Evolutionary conservation across 768 basidiomycete genomes (phyloP).

Genomic region (Boletus subparvulus): DNA sequence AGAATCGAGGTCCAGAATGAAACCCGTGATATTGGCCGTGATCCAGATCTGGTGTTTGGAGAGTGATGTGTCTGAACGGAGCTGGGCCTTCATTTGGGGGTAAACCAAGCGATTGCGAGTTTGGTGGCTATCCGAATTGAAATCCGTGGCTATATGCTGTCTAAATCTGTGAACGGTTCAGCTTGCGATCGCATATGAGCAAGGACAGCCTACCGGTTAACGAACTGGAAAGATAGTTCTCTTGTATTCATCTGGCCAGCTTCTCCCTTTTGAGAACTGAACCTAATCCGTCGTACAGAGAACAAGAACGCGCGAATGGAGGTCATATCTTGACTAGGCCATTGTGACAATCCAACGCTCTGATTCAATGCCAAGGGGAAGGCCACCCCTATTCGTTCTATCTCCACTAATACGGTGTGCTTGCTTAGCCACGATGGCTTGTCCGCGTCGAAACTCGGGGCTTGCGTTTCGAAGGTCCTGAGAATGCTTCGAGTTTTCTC

Average conservation of each 20-base stretch:
- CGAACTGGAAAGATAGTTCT: conserved; percentile 82
- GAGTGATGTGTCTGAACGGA: conserved; percentile 54
- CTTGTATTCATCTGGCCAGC: conserved; percentile 74
- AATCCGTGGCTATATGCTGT: conserved; percentile 69
- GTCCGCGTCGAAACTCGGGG: conserved; percentile 24
- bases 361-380: conserved; percentile 76
- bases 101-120: conserved; percentile 74
- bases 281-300: conserved; percentile 73
- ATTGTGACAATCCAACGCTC: conserved; percentile 49
- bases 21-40: conserved; percentile 74
- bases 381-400: conserved; percentile 80
- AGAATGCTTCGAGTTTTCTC: conserved; percentile 75
- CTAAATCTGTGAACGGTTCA: conserved; percentile 59
- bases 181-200: background rate
- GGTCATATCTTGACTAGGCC: conserved; percentile 38
- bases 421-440: conserved; percentile 54
- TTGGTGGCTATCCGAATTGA: conserved; percentile 63
- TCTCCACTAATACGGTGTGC: conserved; percentile 52
- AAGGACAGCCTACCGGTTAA: conserved; percentile 54
- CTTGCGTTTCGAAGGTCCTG: conserved; percentile 67
- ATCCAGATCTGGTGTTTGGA: conserved; percentile 57
- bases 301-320: conserved; percentile 82
- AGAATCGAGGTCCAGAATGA: conserved; percentile 81
- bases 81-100: conserved; percentile 76
- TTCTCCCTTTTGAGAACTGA: conserved; percentile 72